These are phyloP conservation scores for Komagataella pseudopastoris DNA, from an alignment of 805 yeast species.

Conservation along the genomic window DNA sequence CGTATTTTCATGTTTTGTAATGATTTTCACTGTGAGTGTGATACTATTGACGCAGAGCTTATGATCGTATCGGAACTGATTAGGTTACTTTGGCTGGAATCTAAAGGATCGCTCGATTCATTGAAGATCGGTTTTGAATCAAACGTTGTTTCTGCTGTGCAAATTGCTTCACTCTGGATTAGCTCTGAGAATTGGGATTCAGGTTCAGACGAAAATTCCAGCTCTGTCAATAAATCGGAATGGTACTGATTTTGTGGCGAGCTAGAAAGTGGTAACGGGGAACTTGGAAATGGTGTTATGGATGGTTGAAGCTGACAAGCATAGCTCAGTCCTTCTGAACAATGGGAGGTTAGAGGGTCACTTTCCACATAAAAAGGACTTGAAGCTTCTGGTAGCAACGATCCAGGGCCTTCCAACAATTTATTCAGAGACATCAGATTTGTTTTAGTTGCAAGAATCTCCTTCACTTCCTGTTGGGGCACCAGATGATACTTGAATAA, in stretches of 20 bases:
- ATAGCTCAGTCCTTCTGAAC: background rate
- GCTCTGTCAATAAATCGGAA: background rate
- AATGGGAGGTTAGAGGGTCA: background rate
- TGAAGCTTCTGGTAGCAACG: background rate
- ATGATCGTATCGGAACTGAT: background rate
- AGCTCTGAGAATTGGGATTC: background rate
- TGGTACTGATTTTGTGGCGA: background rate
- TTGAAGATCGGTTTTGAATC: background rate
- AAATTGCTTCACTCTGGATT: background rate
- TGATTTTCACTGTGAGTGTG: constrained; percentile 22
- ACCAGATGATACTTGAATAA: background rate
- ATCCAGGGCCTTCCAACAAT: background rate
- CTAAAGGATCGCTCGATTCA: background rate
- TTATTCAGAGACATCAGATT: background rate
- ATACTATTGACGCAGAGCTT: constrained; percentile 7
- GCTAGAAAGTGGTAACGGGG: background rate
- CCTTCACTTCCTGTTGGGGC: background rate
- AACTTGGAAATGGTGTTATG: background rate
- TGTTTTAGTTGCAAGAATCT: background rate
- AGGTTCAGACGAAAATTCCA: background rate
- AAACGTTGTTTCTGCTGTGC: background rate
- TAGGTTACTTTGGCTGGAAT: background rate
- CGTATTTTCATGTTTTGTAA: constrained; percentile 20
- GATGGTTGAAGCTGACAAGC: background rate
- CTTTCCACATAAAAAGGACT: background rate